Base-by-base conservation (phyloP, 2,329 filamentous ascomycete species). In the Alternaria dauci region DNA sequence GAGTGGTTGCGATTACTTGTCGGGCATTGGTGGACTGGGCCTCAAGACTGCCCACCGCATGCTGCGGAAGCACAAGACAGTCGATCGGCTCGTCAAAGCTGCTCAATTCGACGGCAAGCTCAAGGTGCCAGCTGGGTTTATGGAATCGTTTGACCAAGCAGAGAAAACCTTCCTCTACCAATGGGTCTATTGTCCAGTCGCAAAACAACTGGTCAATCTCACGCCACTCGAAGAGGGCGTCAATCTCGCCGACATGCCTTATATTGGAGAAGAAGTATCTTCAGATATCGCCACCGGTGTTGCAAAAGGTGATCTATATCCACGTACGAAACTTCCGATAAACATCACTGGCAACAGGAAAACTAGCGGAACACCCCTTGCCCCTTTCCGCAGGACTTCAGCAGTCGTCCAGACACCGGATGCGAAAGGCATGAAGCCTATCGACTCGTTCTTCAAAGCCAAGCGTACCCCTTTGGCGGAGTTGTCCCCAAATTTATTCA, bases 1-100 rank as follows among this genome's bases (percentile, higher is more conserved):
- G 61, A 97, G 93, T 75, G 95, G 95, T 8, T 99, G 95, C 76
- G 95, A 99, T 76, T 99, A 99, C 77, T 85, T 98, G n/a, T 83
- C 89, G 2, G 91, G 91, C 59, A 91, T 99, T 63, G 89, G 88
- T 58, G 91, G 91, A 52, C 88, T 99, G 79, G 95, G 95, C 0
- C 79, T 99, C 57, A 98, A 97, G 83, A 98, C 94, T 6, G 94
- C 95, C 0, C 91, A 99, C 78, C 89, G 93, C 44, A 87, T 95
- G 82, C 86, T 99, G 60, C 89, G 94, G 61, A 97, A 96, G 78
- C 88, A 97, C 81, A 97, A 94, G 78, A 92, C 88, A 0, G 87
- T 95, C 6, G 94, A 98, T 53, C 90, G 89, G 59, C 86, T 96
- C 18, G 81, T 99, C 57, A 89, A 89, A 52, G 91, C 92, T 81